Conservation (phyloP, 2,329 filamentous ascomycete species). For the Elsinoe batatas region DNA sequence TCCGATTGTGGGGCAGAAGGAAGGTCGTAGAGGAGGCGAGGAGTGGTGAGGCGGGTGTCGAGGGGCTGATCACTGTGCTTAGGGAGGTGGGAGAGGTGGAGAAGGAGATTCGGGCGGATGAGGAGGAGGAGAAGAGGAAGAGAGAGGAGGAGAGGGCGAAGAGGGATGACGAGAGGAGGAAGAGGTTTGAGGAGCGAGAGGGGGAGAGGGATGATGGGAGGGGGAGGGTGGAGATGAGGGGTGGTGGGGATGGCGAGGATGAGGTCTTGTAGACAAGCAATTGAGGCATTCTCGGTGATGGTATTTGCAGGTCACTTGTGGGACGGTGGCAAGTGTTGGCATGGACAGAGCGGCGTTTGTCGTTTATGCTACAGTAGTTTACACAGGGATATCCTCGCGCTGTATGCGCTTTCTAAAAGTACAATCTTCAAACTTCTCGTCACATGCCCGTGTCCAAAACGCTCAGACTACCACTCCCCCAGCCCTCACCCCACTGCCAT, state of each 20-base stretch:
- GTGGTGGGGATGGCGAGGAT: constrained; percentile 2
- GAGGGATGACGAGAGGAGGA: constrained; percentile 9
- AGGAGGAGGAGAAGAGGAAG: constrained; percentile 20
- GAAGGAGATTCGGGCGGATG: constrained; percentile 22
- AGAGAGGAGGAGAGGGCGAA: constrained; percentile 9
- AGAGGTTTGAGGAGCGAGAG: constrained; percentile 9
- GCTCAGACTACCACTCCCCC: neutral
- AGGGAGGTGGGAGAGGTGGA: constrained; percentile 17
- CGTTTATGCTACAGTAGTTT: neutral
- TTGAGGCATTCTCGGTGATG: neutral
- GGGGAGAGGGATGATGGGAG: constrained; percentile 7
- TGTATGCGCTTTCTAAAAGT: neutral
- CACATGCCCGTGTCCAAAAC: neutral
- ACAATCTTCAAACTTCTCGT: neutral
- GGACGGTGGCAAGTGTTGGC: neutral
- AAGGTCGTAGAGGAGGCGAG: constrained; percentile 75
- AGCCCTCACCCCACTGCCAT: neutral
- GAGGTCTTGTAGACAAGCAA: neutral
- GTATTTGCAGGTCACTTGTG: too few relatives aligned
- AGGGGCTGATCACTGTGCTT: constrained; percentile 31
- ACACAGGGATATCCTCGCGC: neutral
- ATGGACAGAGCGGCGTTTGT: neutral
- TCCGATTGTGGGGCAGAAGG: constrained; percentile 72
- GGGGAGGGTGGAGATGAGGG: constrained; percentile 8
- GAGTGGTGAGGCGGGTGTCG: constrained; percentile 46